Percentiles rank a stretch among this genome's conserved stretches.
phyloP scores from a whole-genome alignment of 441 rosid species.

The Metrosideros polymorpha region DNA sequence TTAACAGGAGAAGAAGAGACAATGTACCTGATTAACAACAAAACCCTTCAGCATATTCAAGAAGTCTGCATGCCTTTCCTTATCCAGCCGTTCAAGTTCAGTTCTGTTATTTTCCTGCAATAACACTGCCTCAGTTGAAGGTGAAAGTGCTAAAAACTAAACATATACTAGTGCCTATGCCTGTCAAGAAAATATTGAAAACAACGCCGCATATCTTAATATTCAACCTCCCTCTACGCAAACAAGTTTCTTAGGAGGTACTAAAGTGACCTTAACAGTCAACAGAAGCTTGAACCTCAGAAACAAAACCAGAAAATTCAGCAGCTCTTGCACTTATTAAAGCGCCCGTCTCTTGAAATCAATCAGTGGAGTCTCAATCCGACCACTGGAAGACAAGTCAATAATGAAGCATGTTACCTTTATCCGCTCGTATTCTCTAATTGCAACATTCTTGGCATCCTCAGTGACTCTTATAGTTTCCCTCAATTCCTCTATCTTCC shows the following conservation, averaged over 20 bases:
- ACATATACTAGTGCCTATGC: neutral
- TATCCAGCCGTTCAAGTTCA: conserved; percentile 83
- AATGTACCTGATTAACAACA: conserved; percentile 71
- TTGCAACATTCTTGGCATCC: conserved; percentile 73
- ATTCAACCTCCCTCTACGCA: neutral
- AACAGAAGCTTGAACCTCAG: neutral
- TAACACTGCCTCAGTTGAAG: conserved; percentile 4
- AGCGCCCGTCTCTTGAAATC: neutral
- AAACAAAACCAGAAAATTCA: neutral
- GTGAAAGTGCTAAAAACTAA: neutral
- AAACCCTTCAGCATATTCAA: conserved; percentile 87
- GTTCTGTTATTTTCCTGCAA: conserved; percentile 71
- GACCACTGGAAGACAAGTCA: neutral
- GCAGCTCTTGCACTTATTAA: neutral
- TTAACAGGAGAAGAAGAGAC: neutral
- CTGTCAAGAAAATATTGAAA: neutral
- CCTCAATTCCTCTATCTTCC: conserved; percentile 74
- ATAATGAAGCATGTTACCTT: conserved; percentile 33
- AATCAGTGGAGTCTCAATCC: neutral
- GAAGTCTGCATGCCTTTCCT: conserved; percentile 73
- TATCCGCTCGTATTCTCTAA: conserved; percentile 71
- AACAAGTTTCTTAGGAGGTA: neutral
- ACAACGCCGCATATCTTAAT: neutral
- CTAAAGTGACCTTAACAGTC: neutral
- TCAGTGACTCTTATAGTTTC: conserved; percentile 64